Percentiles rank a stretch among this genome's conserved stretches.
These are phyloP conservation scores for Colletotrichum viniferum DNA, from an alignment of 2,329 filamentous ascomycete genomes.

Conservation along the genomic window DNA sequence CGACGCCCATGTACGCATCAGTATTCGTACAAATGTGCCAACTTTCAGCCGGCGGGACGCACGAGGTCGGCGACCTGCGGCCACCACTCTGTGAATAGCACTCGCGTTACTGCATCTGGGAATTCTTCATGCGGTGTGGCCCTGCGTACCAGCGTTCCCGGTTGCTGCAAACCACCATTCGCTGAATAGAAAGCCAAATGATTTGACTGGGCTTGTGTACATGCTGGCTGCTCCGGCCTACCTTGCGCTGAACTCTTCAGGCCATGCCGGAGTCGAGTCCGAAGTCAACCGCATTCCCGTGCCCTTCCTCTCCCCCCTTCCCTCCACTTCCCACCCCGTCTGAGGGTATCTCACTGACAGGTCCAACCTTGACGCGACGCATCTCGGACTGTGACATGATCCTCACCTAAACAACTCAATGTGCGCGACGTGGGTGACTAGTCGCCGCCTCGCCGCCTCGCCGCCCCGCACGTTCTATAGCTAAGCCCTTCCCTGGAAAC, in stretches of 20 bases:
- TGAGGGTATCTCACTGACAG: conserved; percentile 12
- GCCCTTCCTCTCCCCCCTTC: conserved; percentile 21
- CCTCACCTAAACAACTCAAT: conserved; percentile 21
- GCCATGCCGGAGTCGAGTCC: conserved; percentile 27
- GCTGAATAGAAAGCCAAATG: neutral
- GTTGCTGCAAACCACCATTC: neutral
- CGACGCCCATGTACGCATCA: neutral
- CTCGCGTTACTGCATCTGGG: neutral
- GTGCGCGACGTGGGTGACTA: neutral
- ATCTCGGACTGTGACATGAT: conserved; percentile 16
- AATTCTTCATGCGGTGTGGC: neutral
- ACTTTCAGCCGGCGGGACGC: neutral
- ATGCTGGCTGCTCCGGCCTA: neutral
- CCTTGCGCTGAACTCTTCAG: conserved; percentile 9
- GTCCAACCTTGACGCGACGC: conserved; percentile 9
- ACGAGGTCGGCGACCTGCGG: neutral
- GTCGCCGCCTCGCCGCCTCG: conserved; percentile 10
- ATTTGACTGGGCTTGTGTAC: neutral
- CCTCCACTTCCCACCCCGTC: conserved; percentile 22
- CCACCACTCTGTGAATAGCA: neutral
- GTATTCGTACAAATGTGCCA: neutral
- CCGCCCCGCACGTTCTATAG: conserved; percentile 7
- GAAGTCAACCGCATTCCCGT: conserved; percentile 23
- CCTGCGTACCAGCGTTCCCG: neutral
- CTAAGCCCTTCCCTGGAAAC: conserved; percentile 20